These are phyloP conservation scores for Cryptosporidium sp. DNA, from an alignment of 169 alveolate species.

Conservation along the genomic window DNA sequence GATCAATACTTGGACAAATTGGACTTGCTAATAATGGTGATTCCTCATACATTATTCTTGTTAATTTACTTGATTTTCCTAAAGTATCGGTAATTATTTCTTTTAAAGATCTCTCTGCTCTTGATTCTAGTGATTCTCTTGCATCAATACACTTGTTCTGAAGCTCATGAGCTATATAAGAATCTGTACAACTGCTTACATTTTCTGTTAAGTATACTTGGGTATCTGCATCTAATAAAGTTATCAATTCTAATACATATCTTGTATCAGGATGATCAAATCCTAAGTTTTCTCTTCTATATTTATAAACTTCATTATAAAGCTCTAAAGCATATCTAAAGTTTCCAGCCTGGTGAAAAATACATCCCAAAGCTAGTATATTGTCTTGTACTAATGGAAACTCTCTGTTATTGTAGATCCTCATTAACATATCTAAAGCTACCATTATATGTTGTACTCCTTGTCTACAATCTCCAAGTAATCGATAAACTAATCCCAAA, in stretches of 20 bases:
- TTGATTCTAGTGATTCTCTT: conserved; percentile 18
- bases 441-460: conserved; percentile 84
- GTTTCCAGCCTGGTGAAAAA: conserved; percentile 85
- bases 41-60: conserved; percentile 66
- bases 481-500: conserved; percentile 83
- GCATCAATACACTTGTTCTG: conserved; percentile 28
- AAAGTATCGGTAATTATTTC: conserved; percentile 25
- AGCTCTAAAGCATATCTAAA: conserved; percentile 84
- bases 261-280: conserved; percentile 83
- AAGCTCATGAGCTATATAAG: conserved; percentile 19
- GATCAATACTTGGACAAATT: conserved; percentile 67
- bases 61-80: conserved; percentile 18
- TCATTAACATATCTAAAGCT: conserved; percentile 89
- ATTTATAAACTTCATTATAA: conserved; percentile 85
- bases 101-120: conserved; percentile 40
- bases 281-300: conserved; percentile 83
- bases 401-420: conserved; percentile 83
- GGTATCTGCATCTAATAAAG: conserved; percentile 67
- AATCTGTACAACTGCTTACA: conserved; percentile 42
- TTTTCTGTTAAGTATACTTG: conserved; percentile 67
- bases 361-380: conserved; percentile 86
- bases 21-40: conserved; percentile 71
- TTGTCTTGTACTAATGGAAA: conserved; percentile 85
- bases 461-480: conserved; percentile 84
- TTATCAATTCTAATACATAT: conserved; percentile 47